phyloP scores from a whole-genome alignment of 2,329 filamentous ascomycete genomes.

The Ophiocordyceps unilateralis region DNA sequence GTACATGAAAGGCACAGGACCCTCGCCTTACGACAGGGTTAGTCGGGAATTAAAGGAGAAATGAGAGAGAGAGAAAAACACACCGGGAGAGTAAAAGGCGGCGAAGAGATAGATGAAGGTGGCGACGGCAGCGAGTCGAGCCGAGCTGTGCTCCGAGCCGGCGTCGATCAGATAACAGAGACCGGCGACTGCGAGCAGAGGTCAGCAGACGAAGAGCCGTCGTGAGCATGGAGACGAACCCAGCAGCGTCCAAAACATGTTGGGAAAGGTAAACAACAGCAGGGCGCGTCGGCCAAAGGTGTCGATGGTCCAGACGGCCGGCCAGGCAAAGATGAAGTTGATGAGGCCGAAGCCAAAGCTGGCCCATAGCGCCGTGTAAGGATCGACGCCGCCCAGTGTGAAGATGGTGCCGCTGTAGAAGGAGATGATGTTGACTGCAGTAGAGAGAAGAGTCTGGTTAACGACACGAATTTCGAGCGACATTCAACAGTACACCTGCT shows the following conservation, averaged over 20 bases:
- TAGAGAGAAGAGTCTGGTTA: too few species aligned
- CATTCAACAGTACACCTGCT: too few species aligned
- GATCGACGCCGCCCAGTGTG: conserved; percentile 18
- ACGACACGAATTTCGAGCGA: too few species aligned
- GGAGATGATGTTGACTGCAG: conserved; percentile 27
- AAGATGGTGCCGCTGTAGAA: conserved; percentile 32
- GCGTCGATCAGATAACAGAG: conserved; percentile 11
- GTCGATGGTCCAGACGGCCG: conserved; percentile 16
- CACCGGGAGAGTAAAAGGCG: conserved; percentile 14
- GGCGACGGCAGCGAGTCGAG: conserved; percentile 13
- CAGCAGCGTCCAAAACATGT: conserved; percentile 13
- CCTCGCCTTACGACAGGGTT: conserved; percentile 9
- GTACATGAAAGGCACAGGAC: conserved; percentile 20
- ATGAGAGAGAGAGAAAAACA: not conserved
- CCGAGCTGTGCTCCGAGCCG: conserved; percentile 4
- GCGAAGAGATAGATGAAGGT: conserved; percentile 20
- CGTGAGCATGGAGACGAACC: conserved; percentile 1
- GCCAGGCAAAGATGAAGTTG: conserved; percentile 11
- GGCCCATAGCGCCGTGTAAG: conserved; percentile 12
- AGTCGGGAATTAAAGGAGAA: not conserved
- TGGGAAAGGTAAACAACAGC: conserved; percentile 15
- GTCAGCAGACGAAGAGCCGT: not conserved
- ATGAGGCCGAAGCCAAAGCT: conserved; percentile 15
- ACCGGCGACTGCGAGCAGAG: conserved; percentile 7
- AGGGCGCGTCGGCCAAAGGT: conserved; percentile 8